A percentile compares a stretch with the other conserved stretches of the same genome.
Conservation (phyloP, 495 filamentous ascomycete genomes). For the Margaritispora aquatica region DNA sequence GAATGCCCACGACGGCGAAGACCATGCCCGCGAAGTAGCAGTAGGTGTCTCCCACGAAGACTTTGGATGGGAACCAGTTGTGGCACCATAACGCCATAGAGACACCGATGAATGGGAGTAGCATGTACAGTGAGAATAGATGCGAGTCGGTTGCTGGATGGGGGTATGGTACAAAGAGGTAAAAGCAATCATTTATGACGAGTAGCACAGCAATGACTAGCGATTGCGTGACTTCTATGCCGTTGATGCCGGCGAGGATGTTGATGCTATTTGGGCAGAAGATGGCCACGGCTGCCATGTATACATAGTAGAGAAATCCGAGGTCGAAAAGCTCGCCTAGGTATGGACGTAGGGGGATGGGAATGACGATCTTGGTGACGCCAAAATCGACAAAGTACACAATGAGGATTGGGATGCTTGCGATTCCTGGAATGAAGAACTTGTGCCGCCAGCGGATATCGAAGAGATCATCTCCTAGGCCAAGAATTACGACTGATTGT, state of each 20-base stretch:
- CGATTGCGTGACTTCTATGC: slow-evolving; percentile 92
- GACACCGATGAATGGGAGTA: slow-evolving; percentile 90
- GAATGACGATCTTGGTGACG: slow-evolving; percentile 90
- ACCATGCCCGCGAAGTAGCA: slow-evolving; percentile 99
- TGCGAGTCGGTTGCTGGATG: slow-evolving; percentile 96
- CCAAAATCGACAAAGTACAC: slow-evolving; percentile 99
- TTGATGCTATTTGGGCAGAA: slow-evolving; percentile 99
- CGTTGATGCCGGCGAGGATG: slow-evolving; percentile 95
- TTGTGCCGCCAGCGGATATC: slow-evolving; percentile 99
- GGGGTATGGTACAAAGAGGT: slow-evolving; percentile 71
- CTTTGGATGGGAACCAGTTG: slow-evolving; percentile 94
- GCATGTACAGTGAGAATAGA: slow-evolving; percentile 88
- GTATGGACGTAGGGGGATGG: slow-evolving; percentile 74
- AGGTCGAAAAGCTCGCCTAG: slow-evolving; percentile 75
- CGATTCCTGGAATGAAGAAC: slow-evolving; percentile 92
- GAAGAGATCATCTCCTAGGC: slow-evolving; percentile 92
- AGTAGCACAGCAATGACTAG: slow-evolving; percentile 83
- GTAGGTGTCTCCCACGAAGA: slow-evolving; percentile 98
- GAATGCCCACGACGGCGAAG: slow-evolving; percentile 91
- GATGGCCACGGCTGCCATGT: slow-evolving; percentile 92
- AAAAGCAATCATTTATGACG: slow-evolving; percentile 74
- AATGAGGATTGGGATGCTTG: slow-evolving; percentile 86
- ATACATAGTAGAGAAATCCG: slow-evolving; percentile 85
- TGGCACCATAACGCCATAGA: slow-evolving; percentile 80
- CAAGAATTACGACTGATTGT: slow-evolving; percentile 82